A percentile compares a stretch with the other conserved stretches of the same genome.
phyloP scores from a whole-genome alignment of 345 rosid genomes.

The Citrus hindsii region DNA sequence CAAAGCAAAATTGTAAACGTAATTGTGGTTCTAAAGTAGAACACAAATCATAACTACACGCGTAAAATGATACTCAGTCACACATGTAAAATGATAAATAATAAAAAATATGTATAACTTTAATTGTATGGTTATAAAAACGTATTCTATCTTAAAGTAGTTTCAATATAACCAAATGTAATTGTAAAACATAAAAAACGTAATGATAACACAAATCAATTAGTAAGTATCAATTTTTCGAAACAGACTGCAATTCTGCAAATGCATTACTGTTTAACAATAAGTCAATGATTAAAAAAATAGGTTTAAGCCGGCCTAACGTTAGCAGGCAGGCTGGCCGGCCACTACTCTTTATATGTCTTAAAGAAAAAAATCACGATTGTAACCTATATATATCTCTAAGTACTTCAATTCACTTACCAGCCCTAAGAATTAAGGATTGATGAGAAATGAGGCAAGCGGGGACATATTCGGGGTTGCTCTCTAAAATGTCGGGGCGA shows the following conservation, averaged over 20 bases:
- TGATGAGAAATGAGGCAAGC: constrained; percentile 48
- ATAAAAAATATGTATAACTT: too few relatives aligned
- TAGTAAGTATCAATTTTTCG: not conserved
- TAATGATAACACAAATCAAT: too few relatives aligned
- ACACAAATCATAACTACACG: rapidly evolving
- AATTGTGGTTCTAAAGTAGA: too few relatives aligned
- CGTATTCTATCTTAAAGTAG: rapidly evolving
- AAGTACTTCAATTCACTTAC: too few relatives aligned
- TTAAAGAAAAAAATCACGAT: too few relatives aligned
- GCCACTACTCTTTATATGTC: constrained; percentile 1
- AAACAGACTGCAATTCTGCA: not conserved
- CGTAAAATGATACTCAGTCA: too few relatives aligned
- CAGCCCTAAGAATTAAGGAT: not conserved
- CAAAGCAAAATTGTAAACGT: not conserved
- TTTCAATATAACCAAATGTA: rapidly evolving
- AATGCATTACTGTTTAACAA: not conserved
- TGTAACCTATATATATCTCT: not conserved
- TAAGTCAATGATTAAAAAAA: not conserved
- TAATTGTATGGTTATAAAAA: too few relatives aligned
- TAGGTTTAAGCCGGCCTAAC: constrained; percentile 28
- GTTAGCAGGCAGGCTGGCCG: constrained; percentile 22
- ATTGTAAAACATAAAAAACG: not conserved
- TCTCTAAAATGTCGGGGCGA: constrained; percentile 24
- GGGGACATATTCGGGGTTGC: constrained; percentile 45
- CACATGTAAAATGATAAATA: too few relatives aligned